Percentiles rank a stretch among this genome's conserved stretches.
Evolutionary conservation across 345 rosid genomes (phyloP).

Genomic region (Trapa incisa): DNA sequence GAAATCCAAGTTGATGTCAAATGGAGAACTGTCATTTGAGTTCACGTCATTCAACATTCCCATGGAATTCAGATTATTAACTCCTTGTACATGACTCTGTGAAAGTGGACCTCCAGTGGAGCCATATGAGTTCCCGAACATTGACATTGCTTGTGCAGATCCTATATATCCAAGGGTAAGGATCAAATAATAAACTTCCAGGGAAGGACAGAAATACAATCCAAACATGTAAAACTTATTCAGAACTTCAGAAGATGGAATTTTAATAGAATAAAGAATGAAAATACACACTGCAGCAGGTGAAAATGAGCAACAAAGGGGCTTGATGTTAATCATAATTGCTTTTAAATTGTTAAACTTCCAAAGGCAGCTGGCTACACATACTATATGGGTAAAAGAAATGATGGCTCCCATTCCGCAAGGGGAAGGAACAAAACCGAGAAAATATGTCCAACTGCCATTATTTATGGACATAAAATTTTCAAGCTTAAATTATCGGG

Average conservation of each 20-base stretch:
- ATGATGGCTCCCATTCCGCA: not conserved
- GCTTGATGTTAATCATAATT: not conserved
- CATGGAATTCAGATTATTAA: constrained; percentile 75
- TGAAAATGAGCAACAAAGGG: not conserved
- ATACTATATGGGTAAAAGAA: not conserved
- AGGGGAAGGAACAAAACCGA: not conserved
- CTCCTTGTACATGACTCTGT: constrained; percentile 74
- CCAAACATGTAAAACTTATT: not conserved
- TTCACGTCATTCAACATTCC: constrained; percentile 79
- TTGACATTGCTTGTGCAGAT: constrained; percentile 70
- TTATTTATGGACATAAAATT: not conserved
- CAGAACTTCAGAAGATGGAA: not conserved
- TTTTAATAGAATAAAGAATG: not conserved
- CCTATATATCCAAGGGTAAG: constrained; percentile 37
- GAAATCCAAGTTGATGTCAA: constrained; percentile 88
- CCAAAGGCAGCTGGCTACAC: not conserved
- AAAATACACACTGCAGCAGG: not conserved
- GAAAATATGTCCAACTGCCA: not conserved
- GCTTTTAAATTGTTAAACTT: not conserved
- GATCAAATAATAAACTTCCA: too few relatives aligned
- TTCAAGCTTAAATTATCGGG: not conserved
- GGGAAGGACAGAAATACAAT: not conserved
- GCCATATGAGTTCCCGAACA: constrained; percentile 57
- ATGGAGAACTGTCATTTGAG: constrained; percentile 75
- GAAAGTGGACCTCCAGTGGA: constrained; percentile 73